phyloP scores from a whole-genome alignment of 805 yeast genomes.

The Monosporozyma unispora region DNA sequence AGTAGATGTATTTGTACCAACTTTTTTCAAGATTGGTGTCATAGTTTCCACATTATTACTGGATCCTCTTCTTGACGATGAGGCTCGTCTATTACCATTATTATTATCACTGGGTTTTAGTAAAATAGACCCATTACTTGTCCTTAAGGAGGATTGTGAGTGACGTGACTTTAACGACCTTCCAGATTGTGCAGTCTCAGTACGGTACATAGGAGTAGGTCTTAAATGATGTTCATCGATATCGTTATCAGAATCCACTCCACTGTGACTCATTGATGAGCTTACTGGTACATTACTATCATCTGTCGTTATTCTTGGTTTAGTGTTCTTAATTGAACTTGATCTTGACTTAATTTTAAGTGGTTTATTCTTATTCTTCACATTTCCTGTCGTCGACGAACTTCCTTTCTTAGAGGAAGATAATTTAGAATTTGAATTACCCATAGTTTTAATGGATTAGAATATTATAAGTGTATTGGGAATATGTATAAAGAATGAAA shows the following conservation, averaged over 20 bases:
- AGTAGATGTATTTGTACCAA: not conserved
- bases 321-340: not conserved
- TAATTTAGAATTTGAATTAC: constrained; percentile 38
- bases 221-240: not conserved
- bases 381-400: not conserved
- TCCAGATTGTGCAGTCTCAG: constrained; percentile 8
- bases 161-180: constrained; percentile 7
- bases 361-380: constrained; percentile 1
- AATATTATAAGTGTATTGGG: not conserved
- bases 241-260: not conserved
- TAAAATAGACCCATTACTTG: constrained; percentile 16
- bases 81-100: constrained; percentile 27
- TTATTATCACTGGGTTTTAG: constrained; percentile 2
- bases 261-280: not conserved
- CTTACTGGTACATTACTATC: not conserved
- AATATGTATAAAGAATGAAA: not conserved
- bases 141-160: constrained; percentile 9
- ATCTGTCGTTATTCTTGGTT: not conserved
- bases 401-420: not conserved
- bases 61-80: not conserved
- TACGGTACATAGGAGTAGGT: not conserved
- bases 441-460: constrained; percentile 29
- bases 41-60: not conserved
- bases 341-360: not conserved
- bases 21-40: constrained; percentile 4